Base-by-base conservation (phyloP, 805 yeast genomes). In the Geotrichum ghanense region DNA sequence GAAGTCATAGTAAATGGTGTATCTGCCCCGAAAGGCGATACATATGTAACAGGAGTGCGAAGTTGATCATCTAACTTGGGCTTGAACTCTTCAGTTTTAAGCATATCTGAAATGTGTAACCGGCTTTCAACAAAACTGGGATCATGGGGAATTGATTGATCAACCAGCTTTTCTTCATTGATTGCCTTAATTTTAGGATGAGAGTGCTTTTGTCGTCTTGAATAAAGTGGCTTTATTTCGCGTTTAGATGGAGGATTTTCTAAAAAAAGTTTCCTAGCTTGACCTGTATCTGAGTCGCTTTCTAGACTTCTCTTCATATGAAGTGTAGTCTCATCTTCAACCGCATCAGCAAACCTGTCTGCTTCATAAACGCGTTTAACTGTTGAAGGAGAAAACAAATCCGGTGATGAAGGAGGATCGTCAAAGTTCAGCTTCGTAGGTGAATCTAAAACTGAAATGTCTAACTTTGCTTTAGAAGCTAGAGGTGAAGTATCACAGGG, bases 281-380 rank as follows among this genome's bases (percentile, higher is more conserved):
- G 37, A n/a, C 19, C 16, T 7, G 37, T 31, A n/a, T 31, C 37
- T 6, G 12, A 6, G 16, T 31, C 37, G 16, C 37, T 31, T 31
- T 31, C 37, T 19, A 31, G 16, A 31, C 37, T 31, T 31, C 37
- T 31, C 16, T 31, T 31, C 17, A 31, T n/a, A 12, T 31, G 37
- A 16, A 31, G 16, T 6, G 19, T 31, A n/a, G 21, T 12, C 21
- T 39, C 42, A 14, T 39, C 42, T 39, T 39, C 42, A 20, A 39
- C 16, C 14, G 42, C 23, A n/a, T 39, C 42, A 22, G 42, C 42
- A 22, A 39, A 39, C 22, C 42, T 20, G 22, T 39, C 42, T 5
- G 19, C 42, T 39, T 39, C 42, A 39, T 20, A 39, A n/a, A 39
- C 21, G 17, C 37, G 12, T 31, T n/a, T n/a, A n/a, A n/a, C n/a